Percentiles rank a stretch among this genome's conserved stretches.
These are phyloP conservation scores for Penicillium sp. DNA, from an alignment of 2,329 filamentous ascomycete genomes.

Conservation along the genomic window DNA sequence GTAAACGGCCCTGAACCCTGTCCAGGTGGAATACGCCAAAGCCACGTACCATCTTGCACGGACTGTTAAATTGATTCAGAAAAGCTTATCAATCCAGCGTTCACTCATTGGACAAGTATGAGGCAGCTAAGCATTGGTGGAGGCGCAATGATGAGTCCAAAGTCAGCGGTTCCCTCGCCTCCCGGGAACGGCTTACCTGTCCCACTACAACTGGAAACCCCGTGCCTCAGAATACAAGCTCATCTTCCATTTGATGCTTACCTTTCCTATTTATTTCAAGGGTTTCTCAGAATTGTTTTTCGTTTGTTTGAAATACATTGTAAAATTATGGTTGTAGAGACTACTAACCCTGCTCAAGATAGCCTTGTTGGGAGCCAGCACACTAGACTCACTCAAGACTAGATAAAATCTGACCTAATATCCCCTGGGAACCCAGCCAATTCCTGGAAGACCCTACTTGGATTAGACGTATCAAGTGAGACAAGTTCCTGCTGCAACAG, in stretches of 20 bases:
- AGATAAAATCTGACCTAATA: background rate
- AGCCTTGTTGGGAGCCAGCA: background rate
- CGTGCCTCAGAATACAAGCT: background rate
- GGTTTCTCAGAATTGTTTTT: background rate
- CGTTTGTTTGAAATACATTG: background rate
- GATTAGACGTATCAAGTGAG: background rate
- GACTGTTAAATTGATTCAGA: background rate
- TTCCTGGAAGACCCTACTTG: background rate
- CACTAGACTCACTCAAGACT: background rate
- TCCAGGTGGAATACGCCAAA: background rate
- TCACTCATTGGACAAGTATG: slow-evolving; percentile 2
- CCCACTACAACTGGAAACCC: background rate
- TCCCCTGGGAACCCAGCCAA: background rate
- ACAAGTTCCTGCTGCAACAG: background rate
- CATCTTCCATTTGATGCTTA: background rate
- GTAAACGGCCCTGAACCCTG: background rate
- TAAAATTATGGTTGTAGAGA: background rate
- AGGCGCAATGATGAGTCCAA: slow-evolving; percentile 3
- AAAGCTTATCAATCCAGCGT: slow-evolving; percentile 1
- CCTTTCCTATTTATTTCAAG: background rate
- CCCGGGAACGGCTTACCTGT: background rate
- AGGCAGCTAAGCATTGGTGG: slow-evolving; percentile 12
- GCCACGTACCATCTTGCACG: slow-evolving; percentile 19
- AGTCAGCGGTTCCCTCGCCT: background rate
- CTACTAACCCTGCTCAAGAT: background rate